A percentile compares a stretch with the other conserved stretches of the same genome.
Conservation (phyloP, 768 basidiomycete species). For the Leccinum variicolor region DNA sequence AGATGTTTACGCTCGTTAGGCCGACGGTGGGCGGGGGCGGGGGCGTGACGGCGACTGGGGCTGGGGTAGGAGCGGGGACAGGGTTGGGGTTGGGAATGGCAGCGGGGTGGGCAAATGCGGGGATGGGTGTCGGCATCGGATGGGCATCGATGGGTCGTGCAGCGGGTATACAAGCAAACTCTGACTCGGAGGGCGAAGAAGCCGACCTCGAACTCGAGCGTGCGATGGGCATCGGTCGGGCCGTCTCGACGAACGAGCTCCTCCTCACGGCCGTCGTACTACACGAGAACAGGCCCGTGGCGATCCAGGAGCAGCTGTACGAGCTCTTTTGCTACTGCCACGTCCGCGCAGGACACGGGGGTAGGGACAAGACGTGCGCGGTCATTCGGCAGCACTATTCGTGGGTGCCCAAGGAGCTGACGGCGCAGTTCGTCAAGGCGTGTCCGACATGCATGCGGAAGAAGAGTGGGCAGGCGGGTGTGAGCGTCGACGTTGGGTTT, state of each 20-base stretch:
- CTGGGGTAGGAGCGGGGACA: constrained; percentile 7
- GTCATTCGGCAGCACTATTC: constrained; percentile 68
- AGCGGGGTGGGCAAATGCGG: neutral
- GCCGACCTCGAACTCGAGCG: constrained; percentile 15
- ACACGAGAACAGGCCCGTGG: constrained; percentile 71
- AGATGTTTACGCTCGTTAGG: constrained; percentile 64
- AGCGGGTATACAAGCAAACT: neutral
- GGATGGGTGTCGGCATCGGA: neutral
- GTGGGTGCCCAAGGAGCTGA: constrained; percentile 83
- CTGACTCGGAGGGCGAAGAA: constrained; percentile 6
- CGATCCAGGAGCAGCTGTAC: constrained; percentile 75
- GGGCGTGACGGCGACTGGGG: constrained; percentile 8
- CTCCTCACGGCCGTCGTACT: constrained; percentile 46
- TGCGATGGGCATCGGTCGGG: constrained; percentile 13
- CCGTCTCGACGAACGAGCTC: constrained; percentile 10
- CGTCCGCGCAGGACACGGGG: constrained; percentile 61
- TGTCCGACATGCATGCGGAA: constrained; percentile 71
- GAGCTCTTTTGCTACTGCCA: constrained; percentile 76
- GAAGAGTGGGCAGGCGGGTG: constrained; percentile 34
- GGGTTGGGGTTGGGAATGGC: neutral
- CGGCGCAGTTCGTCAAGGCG: constrained; percentile 71
- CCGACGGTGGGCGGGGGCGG: constrained; percentile 2
- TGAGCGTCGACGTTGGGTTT: neutral
- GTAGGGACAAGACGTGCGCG: constrained; percentile 74
- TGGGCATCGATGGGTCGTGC: neutral